Evolutionary conservation across 495 filamentous ascomycete species (phyloP).

Genomic region (Penicillium maclennaniae): DNA sequence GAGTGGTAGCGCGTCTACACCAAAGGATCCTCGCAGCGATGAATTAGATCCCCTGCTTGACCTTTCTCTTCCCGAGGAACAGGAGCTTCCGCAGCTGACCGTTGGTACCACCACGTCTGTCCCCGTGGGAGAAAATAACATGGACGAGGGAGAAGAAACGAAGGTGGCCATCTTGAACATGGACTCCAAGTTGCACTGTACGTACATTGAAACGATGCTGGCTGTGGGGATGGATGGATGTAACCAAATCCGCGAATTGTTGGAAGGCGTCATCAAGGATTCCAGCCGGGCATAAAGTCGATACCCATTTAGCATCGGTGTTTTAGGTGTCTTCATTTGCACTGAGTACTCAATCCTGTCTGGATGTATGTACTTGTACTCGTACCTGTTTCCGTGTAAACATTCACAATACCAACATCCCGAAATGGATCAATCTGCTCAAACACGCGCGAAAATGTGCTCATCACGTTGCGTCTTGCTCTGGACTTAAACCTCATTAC

Average conservation of each 20-base stretch:
- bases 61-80: constrained; percentile 79
- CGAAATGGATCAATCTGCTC: constrained; percentile 26
- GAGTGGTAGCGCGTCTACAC: constrained; percentile 56
- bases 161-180: constrained; percentile 75
- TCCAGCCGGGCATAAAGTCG: constrained; percentile 21
- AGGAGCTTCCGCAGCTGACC: constrained; percentile 84
- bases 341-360: too few relatives aligned
- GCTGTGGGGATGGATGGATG: constrained; percentile 90
- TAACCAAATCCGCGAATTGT: constrained; percentile 72
- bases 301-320: constrained; percentile 18
- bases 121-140: constrained; percentile 34
- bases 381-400: too few relatives aligned
- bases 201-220: constrained; percentile 83
- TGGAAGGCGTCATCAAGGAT: constrained; percentile 55
- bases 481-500: background rate
- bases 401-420: too few relatives aligned
- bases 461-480: background rate
- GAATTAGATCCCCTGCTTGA: constrained; percentile 85
- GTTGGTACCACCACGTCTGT: constrained; percentile 68
- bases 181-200: constrained; percentile 76
- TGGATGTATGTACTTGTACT: too few relatives aligned
- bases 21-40: constrained; percentile 53
- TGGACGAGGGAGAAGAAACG: constrained; percentile 50
- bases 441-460: constrained; percentile 23
- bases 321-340: too few relatives aligned